Evolutionary conservation across 257 asterid genomes (phyloP), one percentile per base, ranked within the genome.

Genomic region (Agastache rugosa): DNA sequence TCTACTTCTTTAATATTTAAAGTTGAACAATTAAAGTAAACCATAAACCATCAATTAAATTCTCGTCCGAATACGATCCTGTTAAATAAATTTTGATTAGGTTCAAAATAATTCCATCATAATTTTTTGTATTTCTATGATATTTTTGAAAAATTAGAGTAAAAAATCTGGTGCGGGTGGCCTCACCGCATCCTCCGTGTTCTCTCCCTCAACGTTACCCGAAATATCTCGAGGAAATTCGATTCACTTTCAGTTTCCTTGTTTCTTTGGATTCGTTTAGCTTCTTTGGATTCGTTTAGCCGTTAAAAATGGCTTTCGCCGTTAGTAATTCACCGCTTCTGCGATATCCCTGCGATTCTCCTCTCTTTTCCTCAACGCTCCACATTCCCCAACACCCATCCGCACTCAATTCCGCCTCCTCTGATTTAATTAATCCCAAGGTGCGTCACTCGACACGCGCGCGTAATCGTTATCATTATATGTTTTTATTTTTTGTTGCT

Each of bases 331-430:
- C 67, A 64, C 80, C 69, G 25, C 63, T 50, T 63, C 81, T 60
- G 61, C 81, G 76, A 27, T 29, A 15, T 48, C 77, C 82, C 55
- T 56, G 76, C 75, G 81, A 83, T 65, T 51, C 79, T 59, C 47
- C 79, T 59, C 53, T 44, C 75, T 69, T 70, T 68, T 37, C 82
- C 23, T 37, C 84, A 73, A 39, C 75, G 29, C 78, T 75, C 41
- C 41, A 29, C 56, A 31, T 41, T 75, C 80, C 83, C 59, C 85
- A 65, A 53, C 82, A 68, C 83, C 75, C 74, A 47, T 42, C 80
- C 85, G 44, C 92, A 80, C 81, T 63, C 69, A 78, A 81, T 80
- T 83, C 67, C 77, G 62, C 67, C 76, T 74, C 80, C 35, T 25
- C 37, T 55, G 34, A 37, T 79, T 12, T 42, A 55, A 31, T 76